A percentile compares a stretch with the other conserved stretches of the same genome.
Conservation (phyloP, 2,329 filamentous ascomycete genomes). For the Cryphonectria japonica region DNA sequence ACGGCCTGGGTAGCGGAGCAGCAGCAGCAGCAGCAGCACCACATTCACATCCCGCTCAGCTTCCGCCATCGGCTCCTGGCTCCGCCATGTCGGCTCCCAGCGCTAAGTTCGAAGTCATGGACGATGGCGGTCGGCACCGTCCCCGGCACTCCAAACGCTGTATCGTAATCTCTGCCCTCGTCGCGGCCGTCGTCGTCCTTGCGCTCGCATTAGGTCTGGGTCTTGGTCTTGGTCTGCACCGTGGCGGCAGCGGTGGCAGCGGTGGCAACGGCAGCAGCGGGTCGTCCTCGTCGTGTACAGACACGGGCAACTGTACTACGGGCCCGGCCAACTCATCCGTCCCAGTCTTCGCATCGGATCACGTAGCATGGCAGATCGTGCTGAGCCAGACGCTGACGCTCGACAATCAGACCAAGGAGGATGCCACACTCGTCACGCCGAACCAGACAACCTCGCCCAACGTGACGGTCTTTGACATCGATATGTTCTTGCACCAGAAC, state of each 20-base stretch:
- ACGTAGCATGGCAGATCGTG: constrained; percentile 64
- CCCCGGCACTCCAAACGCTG: constrained; percentile 8
- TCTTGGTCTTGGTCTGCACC: constrained; percentile 52
- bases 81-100: constrained; percentile 18
- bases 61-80: constrained; percentile 10
- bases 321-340: constrained; percentile 27
- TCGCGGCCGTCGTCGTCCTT: constrained; percentile 38
- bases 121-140: constrained; percentile 2
- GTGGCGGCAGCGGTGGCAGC: constrained; percentile 30
- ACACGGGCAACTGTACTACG: constrained; percentile 30
- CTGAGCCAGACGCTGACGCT: constrained; percentile 48
- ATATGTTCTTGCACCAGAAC: constrained; percentile 57
- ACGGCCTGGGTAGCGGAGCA: background rate
- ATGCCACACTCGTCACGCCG: constrained; percentile 46
- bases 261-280: constrained; percentile 18
- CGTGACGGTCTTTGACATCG: constrained; percentile 64
- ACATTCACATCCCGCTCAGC: background rate
- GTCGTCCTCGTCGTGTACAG: background rate
- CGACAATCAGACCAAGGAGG: constrained; percentile 44
- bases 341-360: constrained; percentile 41
- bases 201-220: constrained; percentile 59
- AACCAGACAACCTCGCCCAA: constrained; percentile 46
- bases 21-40: background rate
- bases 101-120: constrained; percentile 22
- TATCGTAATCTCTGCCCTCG: constrained; percentile 17